Conservation (phyloP, 2,329 filamentous ascomycete species). For the Madurella fahalii region DNA sequence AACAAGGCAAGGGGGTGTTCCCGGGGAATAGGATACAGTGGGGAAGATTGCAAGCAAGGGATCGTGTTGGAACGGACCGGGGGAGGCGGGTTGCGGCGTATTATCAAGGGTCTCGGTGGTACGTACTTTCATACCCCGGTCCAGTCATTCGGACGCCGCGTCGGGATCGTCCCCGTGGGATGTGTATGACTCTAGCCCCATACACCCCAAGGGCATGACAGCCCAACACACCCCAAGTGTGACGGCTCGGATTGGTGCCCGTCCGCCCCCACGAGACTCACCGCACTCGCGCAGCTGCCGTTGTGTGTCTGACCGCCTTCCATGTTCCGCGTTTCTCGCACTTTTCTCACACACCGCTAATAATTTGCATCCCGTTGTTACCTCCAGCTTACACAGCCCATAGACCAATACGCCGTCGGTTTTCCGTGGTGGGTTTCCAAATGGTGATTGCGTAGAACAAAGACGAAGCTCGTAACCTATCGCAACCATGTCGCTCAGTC, state of each 20-base stretch:
- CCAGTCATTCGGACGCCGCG: no score
- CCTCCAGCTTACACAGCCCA: slow-evolving; percentile 3
- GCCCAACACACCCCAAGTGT: not conserved
- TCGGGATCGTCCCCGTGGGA: not conserved
- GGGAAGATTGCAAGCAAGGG: not conserved
- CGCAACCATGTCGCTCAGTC: not conserved
- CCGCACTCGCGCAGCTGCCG: slow-evolving; percentile 8
- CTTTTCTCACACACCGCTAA: slow-evolving; percentile 3
- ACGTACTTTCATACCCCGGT: no score
- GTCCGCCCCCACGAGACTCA: slow-evolving; percentile 11
- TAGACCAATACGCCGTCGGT: not conserved
- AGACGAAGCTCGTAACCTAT: slow-evolving; percentile 3
- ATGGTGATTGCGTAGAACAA: slow-evolving; percentile 10
- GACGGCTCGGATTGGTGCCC: slow-evolving; percentile 16
- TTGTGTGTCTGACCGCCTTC: slow-evolving; percentile 22
- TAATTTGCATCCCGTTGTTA: not conserved
- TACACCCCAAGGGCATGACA: not conserved
- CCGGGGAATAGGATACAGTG: no score
- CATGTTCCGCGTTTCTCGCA: not conserved
- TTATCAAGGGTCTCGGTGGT: slow-evolving; percentile 1
- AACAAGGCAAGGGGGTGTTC: slow-evolving; percentile 8
- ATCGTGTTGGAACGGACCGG: slow-evolving; percentile 9
- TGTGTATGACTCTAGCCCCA: not conserved
- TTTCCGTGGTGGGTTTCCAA: not conserved
- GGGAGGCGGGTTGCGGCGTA: slow-evolving; percentile 21